A percentile compares a stretch with the other conserved stretches of the same genome.
These are phyloP conservation scores for Colletotrichum spinosum DNA, from an alignment of 2,329 filamentous ascomycete species.

Conservation along the genomic window DNA sequence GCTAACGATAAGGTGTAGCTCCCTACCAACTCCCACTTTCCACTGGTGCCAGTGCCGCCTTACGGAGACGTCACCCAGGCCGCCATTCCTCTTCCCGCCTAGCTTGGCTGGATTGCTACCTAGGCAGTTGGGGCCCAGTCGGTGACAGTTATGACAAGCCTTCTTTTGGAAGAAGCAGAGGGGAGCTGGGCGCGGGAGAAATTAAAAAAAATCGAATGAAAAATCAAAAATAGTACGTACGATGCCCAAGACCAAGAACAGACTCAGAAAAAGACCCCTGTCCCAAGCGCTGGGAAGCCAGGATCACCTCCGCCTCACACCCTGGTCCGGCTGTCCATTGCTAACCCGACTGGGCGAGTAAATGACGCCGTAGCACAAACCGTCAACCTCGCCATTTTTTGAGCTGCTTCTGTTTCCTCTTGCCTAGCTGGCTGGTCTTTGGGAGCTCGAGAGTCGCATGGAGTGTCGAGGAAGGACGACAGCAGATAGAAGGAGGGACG, in stretches of 20 bases:
- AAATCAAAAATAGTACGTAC: no score
- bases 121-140: slow-evolving; percentile 19
- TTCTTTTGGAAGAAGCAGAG: slow-evolving; percentile 20
- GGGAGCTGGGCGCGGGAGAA: no score
- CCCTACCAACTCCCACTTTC: slow-evolving; percentile 20
- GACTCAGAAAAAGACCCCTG: slow-evolving; percentile 7
- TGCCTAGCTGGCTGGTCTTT: slow-evolving; percentile 1
- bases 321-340: slow-evolving; percentile 28
- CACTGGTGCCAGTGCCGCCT: not conserved
- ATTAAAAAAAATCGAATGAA: no score
- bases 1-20: slow-evolving; percentile 27
- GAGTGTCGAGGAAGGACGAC: not conserved
- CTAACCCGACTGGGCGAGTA: slow-evolving; percentile 29
- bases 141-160: slow-evolving; percentile 33
- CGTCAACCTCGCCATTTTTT: slow-evolving; percentile 38
- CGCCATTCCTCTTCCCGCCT: no score
- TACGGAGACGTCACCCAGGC: slow-evolving; percentile 1
- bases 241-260: not conserved
- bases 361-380: slow-evolving; percentile 36
- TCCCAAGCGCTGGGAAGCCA: slow-evolving; percentile 1
- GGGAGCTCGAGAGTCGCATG: slow-evolving; percentile 41
- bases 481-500: no score
- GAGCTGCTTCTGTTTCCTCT: slow-evolving; percentile 2
- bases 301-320: slow-evolving; percentile 23
- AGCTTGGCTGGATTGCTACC: no score